Evolutionary conservation across 768 basidiomycete species (phyloP), one percentile per base, ranked within the genome.

Genomic region (Amanita exitialis): DNA sequence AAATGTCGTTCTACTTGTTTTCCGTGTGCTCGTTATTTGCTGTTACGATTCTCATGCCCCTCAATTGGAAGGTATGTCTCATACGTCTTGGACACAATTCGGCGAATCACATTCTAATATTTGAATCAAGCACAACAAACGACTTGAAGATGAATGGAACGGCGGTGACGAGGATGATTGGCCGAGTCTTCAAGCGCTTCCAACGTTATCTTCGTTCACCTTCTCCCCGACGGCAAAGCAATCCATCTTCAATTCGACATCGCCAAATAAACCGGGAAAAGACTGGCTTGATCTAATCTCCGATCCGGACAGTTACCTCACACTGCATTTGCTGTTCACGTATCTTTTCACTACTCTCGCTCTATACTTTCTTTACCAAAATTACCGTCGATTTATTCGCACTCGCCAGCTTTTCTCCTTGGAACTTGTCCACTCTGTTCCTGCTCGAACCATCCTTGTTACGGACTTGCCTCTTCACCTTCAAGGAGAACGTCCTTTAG

Each of bases 1-100:
- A 95, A 65, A 96, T 86, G 76, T 83, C 87, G 0, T 98, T 97
- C 66, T 82, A 87, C 60, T 73, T 97, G 23, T 99, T 99, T 68
- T 83, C 87, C 0, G 69, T 86, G 13, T 90, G 89, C 64, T 90
- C 92, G 0, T 60, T 90, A 43, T 84, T 91, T 52, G 92, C 93
- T 0, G 67, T 83, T 6, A 64, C 79, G 4, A 81, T 94, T n/a
- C 76, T 99, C 10, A 95, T 98, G 82, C 96, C 96, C 2, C 75
- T 97, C 44, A 98, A 99, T 59, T 85, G 86, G 73, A 89, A 83
- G 71, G 94, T 94, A 56, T 60, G 81, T 66, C 35, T 50, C 7
- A 5, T 1, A 37, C 28, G n/a, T 42, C 23, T 15, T 28, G 20
- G 21, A 21, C n/a, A 15, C 7, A 23, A 8, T 25, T 27, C 10